phyloP scores from a whole-genome alignment of 345 rosid genomes.

The Camelina sativa region DNA sequence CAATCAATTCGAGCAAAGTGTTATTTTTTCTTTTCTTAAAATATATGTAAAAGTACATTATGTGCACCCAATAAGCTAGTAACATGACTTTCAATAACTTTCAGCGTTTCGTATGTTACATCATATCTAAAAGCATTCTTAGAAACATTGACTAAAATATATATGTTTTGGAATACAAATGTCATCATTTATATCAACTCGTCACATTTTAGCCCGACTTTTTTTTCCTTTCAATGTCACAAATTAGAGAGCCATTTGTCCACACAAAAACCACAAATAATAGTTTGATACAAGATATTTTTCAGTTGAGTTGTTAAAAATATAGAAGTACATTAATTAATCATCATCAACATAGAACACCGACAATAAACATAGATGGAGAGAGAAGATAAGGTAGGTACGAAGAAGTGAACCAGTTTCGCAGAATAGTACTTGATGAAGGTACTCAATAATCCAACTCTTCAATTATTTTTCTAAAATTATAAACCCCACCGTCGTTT shows the following conservation, averaged over 20 bases:
- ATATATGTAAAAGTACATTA: background rate
- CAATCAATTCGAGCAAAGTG: slow-evolving; percentile 25
- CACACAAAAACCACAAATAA: background rate
- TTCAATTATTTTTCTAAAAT: slow-evolving; percentile 23
- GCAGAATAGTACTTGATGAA: slow-evolving; percentile 33
- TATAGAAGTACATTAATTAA: slow-evolving; percentile 2
- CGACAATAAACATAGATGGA: slow-evolving; percentile 32
- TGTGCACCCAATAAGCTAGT: slow-evolving; percentile 1
- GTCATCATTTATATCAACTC: background rate
- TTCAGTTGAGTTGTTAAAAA: slow-evolving; percentile 9
- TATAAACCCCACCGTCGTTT: slow-evolving; percentile 43
- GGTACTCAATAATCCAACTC: slow-evolving; percentile 38
- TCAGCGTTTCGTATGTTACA: slow-evolving; percentile 14
- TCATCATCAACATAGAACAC: slow-evolving; percentile 29
- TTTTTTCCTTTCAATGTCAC: background rate
- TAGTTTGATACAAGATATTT: slow-evolving; percentile 24
- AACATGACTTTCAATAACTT: slow-evolving; percentile 42
- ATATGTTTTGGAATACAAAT: background rate
- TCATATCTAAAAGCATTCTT: slow-evolving; percentile 15
- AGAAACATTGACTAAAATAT: background rate
- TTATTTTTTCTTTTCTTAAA: slow-evolving; percentile 12
- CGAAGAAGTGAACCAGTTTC: slow-evolving; percentile 35
- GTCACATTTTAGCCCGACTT: background rate
- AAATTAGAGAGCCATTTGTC: background rate
- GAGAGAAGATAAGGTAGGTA: slow-evolving; percentile 33